These are phyloP conservation scores for Acmispon strigosus DNA, from an alignment of 306 rosid genomes.

Conservation along the genomic window DNA sequence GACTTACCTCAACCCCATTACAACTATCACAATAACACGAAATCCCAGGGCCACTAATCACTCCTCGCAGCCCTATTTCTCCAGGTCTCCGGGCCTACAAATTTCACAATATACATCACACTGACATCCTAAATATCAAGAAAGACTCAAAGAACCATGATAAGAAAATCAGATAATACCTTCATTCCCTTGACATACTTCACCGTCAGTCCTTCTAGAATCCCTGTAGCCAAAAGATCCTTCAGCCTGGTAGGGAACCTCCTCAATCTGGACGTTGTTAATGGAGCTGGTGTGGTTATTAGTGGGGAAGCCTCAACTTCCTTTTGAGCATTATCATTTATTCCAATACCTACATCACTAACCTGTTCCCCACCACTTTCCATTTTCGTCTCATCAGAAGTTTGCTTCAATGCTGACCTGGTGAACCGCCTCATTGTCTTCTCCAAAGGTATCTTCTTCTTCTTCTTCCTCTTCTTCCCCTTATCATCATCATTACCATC, in stretches of 20 bases:
- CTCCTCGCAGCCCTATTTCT: slow-evolving; percentile 60
- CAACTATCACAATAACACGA: slow-evolving; percentile 59
- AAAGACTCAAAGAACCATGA: neutral
- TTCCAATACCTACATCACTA: neutral
- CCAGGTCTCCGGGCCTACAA: slow-evolving; percentile 50
- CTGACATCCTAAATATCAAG: neutral
- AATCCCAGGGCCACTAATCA: slow-evolving; percentile 48
- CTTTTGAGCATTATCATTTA: neutral
- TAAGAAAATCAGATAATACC: slow-evolving; percentile 35
- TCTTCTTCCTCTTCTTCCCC: slow-evolving; percentile 4
- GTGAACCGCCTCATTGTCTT: slow-evolving; percentile 50
- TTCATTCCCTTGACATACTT: slow-evolving; percentile 56
- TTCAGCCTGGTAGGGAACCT: slow-evolving; percentile 64
- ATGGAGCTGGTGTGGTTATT: neutral
- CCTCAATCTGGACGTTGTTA: slow-evolving; percentile 11
- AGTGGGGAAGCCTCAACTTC: neutral
- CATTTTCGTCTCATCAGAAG: slow-evolving; percentile 22
- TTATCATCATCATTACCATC: neutral
- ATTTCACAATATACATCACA: neutral
- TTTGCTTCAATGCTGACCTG: slow-evolving; percentile 50
- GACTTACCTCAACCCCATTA: slow-evolving; percentile 59
- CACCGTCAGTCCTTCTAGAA: slow-evolving; percentile 73
- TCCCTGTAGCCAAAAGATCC: slow-evolving; percentile 76
- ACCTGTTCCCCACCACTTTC: neutral
- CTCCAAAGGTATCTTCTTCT: slow-evolving; percentile 7